Evolutionary conservation across 2,329 filamentous ascomycete species (phyloP).

Genomic region (Penicillium sp.): DNA sequence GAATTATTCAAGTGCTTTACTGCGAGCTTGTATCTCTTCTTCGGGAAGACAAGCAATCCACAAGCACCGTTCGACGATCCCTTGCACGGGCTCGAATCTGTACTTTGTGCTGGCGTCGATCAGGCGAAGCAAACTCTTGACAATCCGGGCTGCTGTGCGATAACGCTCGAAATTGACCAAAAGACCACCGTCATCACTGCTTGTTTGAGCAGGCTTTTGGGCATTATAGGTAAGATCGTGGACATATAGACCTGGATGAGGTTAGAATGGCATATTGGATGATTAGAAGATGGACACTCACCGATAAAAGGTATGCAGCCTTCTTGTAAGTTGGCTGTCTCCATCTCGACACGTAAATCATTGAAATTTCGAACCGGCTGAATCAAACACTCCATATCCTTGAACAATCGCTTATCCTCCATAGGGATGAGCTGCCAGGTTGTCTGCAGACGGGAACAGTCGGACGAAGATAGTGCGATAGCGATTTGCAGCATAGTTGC

Average conservation of each 20-base stretch:
- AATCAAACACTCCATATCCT: constrained; percentile 61
- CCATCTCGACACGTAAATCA: constrained; percentile 65
- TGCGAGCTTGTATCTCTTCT: constrained; percentile 55
- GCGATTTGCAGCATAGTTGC: constrained; percentile 68
- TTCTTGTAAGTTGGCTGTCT: constrained; percentile 58
- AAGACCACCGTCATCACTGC: constrained; percentile 51
- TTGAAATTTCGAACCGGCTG: constrained; percentile 66
- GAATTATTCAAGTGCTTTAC: constrained; percentile 45
- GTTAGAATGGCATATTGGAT: not conserved
- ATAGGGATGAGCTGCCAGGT: constrained; percentile 62
- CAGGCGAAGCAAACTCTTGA: constrained; percentile 64
- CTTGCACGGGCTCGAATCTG: constrained; percentile 58
- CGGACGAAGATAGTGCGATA: constrained; percentile 62
- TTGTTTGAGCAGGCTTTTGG: constrained; percentile 63
- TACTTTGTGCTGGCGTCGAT: constrained; percentile 67
- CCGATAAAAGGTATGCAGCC: constrained; percentile 69
- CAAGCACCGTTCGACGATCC: constrained; percentile 63
- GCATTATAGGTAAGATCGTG: constrained; percentile 69
- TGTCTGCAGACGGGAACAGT: constrained; percentile 57
- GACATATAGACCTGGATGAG: constrained; percentile 58
- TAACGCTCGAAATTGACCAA: constrained; percentile 68
- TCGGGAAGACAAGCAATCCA: constrained; percentile 65
- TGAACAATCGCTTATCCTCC: constrained; percentile 57
- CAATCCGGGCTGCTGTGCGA: constrained; percentile 65
- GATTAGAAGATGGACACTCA: constrained; percentile 32